Conservation (phyloP, 805 yeast genomes). For the Pichia insulana region DNA sequence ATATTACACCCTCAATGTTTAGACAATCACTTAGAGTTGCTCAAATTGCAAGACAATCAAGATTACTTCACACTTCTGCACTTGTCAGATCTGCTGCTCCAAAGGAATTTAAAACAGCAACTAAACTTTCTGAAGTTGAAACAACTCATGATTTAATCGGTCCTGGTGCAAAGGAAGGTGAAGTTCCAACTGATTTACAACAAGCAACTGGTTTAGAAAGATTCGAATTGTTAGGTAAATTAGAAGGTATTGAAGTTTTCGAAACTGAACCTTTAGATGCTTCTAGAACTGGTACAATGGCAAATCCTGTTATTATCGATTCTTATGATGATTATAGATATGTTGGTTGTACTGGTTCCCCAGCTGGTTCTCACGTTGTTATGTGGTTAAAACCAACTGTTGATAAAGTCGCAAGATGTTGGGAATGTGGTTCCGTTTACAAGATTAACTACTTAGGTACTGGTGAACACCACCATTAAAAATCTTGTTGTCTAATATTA, state of each 20-base stretch:
- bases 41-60: slow-evolving; percentile 22
- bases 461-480: slow-evolving; percentile 37
- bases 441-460: slow-evolving; percentile 82
- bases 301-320: slow-evolving; percentile 83
- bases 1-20: no score
- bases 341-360: slow-evolving; percentile 95
- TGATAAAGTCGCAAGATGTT: slow-evolving; percentile 83
- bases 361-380: slow-evolving; percentile 84
- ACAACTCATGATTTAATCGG: slow-evolving; percentile 77
- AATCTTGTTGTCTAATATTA: neutral
- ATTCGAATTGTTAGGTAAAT: slow-evolving; percentile 85
- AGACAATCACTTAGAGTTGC: slow-evolving; percentile 30
- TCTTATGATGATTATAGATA: slow-evolving; percentile 89
- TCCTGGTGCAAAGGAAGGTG: slow-evolving; percentile 77
- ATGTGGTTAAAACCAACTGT: slow-evolving; percentile 88
- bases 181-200: slow-evolving; percentile 87
- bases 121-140: slow-evolving; percentile 64
- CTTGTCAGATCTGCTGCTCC: slow-evolving; percentile 24
- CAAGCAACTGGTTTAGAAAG: slow-evolving; percentile 99
- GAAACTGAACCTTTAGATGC: slow-evolving; percentile 83
- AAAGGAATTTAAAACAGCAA: slow-evolving; percentile 52
- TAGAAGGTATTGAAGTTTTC: slow-evolving; percentile 91
- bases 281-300: slow-evolving; percentile 84
- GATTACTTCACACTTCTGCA: slow-evolving; percentile 28
- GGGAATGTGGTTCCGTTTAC: slow-evolving; percentile 98